These are phyloP conservation scores for Trichosporon ovoides DNA, from an alignment of 1,284 basidiomycete species.

Conservation along the genomic window DNA sequence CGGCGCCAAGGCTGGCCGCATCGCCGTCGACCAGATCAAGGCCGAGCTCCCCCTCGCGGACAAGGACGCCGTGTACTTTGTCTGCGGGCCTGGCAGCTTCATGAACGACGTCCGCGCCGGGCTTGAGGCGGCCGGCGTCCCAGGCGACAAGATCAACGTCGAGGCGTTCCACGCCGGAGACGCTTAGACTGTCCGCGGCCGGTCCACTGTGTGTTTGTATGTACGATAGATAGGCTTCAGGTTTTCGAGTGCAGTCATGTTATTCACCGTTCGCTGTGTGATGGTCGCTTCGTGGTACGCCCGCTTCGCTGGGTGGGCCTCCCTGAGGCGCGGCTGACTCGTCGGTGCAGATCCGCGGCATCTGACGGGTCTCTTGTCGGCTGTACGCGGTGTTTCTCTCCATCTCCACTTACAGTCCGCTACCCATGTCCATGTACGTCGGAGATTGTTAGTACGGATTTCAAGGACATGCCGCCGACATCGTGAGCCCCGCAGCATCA, in stretches of 20 bases:
- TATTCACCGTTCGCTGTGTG: no score
- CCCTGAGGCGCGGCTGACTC: no score
- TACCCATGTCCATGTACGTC: no score
- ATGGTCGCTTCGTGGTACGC: no score
- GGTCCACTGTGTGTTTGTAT: neutral
- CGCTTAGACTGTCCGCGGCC: neutral
- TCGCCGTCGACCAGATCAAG: constrained; percentile 19
- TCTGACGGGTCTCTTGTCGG: no score
- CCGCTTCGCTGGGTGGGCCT: no score
- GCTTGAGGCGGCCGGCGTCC: constrained; percentile 24
- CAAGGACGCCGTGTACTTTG: constrained; percentile 26
- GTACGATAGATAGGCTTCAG: neutral
- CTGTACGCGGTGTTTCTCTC: no score
- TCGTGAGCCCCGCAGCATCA: no score
- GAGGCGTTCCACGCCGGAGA: constrained; percentile 36
- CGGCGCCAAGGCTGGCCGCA: constrained; percentile 13
- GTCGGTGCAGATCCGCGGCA: no score
- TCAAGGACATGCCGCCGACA: no score
- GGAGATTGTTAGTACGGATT: no score
- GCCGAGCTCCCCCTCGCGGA: constrained; percentile 25
- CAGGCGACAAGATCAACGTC: constrained; percentile 23
- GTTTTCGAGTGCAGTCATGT: neutral
- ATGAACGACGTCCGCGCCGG: constrained; percentile 23
- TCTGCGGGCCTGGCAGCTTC: constrained; percentile 35
- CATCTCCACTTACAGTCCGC: no score